Evolutionary conservation across 805 yeast species (phyloP).

Genomic region (Kodamaea jinghongensis): DNA sequence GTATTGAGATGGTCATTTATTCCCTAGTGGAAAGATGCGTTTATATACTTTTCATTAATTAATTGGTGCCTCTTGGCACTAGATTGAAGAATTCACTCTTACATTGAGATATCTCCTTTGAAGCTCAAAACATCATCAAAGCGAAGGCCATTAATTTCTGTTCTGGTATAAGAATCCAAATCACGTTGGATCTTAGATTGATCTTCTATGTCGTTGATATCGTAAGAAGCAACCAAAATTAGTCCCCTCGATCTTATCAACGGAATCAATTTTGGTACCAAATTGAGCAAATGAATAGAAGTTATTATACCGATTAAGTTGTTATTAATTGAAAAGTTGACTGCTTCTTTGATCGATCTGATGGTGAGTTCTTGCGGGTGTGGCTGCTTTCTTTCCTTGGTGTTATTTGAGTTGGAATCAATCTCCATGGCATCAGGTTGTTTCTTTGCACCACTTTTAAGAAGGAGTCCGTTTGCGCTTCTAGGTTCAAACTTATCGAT

Average conservation of each 20-base stretch:
- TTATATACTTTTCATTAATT: no score
- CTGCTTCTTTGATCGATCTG: constrained; percentile 77
- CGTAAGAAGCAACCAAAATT: constrained; percentile 70
- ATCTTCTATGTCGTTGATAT: constrained; percentile 26
- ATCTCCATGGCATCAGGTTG: constrained; percentile 3
- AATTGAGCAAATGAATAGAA: constrained; percentile 62
- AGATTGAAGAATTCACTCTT: no score
- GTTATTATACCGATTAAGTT: constrained; percentile 83
- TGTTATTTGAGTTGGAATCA: constrained; percentile 32
- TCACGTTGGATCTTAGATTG: constrained; percentile 27
- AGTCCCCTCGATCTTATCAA: constrained; percentile 78
- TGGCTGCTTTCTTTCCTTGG: constrained; percentile 30
- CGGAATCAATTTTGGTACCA: constrained; percentile 75
- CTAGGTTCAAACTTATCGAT: constrained; percentile 34
- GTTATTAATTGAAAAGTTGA: constrained; percentile 74
- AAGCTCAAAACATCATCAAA: constrained; percentile 63
- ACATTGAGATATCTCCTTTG: constrained; percentile 47
- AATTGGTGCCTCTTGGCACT: not conserved
- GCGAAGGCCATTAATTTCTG: constrained; percentile 65
- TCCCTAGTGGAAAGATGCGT: no score
- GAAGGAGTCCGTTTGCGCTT: constrained; percentile 40
- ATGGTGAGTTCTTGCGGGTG: constrained; percentile 46
- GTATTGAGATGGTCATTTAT: no score
- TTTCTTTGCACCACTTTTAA: constrained; percentile 17
- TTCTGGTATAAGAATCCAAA: constrained; percentile 35